Percentiles rank a stretch among this genome's conserved stretches.
phyloP scores from a whole-genome alignment of 257 asterid genomes.

The Solanum chiquidenum region DNA sequence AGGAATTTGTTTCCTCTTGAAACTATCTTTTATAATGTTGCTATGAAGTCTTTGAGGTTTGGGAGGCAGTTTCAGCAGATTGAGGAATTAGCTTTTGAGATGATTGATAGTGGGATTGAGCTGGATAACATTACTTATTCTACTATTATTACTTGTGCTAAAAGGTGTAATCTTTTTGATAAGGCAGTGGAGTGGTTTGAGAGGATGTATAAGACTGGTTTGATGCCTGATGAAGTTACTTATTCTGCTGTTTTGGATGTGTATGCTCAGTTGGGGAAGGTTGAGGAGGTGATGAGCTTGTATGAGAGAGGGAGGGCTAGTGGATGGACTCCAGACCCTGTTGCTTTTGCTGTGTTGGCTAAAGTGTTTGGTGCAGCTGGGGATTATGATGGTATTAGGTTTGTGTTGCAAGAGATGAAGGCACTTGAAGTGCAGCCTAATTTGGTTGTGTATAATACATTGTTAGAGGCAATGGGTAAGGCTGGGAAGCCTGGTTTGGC shows the following conservation, averaged over 20 bases:
- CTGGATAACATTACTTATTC: constrained; percentile 88
- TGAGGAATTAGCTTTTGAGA: constrained; percentile 70
- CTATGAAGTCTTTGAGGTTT: constrained; percentile 80
- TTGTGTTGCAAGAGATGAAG: constrained; percentile 78
- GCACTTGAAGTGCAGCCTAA: constrained; percentile 65
- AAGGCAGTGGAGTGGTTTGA: constrained; percentile 98
- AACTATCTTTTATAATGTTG: constrained; percentile 81
- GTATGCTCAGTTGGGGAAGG: constrained; percentile 71
- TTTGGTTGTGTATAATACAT: constrained; percentile 74
- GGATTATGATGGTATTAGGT: constrained; percentile 82
- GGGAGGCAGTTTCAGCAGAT: constrained; percentile 73
- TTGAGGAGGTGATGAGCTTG: constrained; percentile 82
- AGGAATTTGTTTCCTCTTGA: constrained; percentile 56
- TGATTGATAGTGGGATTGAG: constrained; percentile 55
- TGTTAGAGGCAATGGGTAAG: constrained; percentile 83
- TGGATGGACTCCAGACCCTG: constrained; percentile 87
- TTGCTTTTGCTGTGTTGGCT: constrained; percentile 69
- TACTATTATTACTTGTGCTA: constrained; percentile 84
- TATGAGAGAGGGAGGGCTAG: constrained; percentile 87
- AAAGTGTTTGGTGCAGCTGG: constrained; percentile 91
- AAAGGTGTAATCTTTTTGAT: constrained; percentile 71
- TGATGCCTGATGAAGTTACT: constrained; percentile 97
- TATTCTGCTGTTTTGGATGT: constrained; percentile 85
- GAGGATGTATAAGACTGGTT: constrained; percentile 88
- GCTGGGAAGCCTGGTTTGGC: constrained; percentile 90